A percentile compares a stretch with the other conserved stretches of the same genome.
Conservation (phyloP, 768 basidiomycete species). For the Ramaria rubella region DNA sequence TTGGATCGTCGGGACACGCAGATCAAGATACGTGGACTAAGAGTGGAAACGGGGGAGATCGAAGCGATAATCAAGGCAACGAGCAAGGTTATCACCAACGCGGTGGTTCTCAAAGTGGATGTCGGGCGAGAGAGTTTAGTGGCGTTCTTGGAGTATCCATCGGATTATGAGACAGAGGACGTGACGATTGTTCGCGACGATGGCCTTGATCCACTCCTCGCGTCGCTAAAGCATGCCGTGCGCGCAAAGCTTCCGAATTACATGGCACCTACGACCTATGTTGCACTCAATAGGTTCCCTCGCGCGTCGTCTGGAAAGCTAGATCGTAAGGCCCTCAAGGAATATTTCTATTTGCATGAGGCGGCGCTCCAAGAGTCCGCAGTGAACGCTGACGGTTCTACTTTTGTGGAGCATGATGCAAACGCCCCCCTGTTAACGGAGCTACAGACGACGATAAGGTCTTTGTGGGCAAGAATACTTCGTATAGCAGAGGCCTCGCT, state of each 20-base stretch:
- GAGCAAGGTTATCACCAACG: not conserved
- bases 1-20: not conserved
- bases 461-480: too few relatives aligned
- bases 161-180: not conserved
- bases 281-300: not conserved
- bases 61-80: not conserved
- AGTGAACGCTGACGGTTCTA: too few relatives aligned
- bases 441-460: too few relatives aligned
- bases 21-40: not conserved
- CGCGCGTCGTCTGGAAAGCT: not conserved
- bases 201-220: not conserved
- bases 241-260: not conserved
- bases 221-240: not conserved
- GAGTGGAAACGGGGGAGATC: too few relatives aligned
- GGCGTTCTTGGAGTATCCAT: too few relatives aligned
- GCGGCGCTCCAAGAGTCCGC: too few relatives aligned
- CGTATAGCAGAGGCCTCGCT: too few relatives aligned
- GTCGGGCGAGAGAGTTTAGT: too few relatives aligned
- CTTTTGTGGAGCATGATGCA: too few relatives aligned
- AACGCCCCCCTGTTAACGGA: too few relatives aligned
- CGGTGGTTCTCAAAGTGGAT: too few relatives aligned
- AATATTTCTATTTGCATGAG: too few relatives aligned
- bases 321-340: not conserved
- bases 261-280: not conserved
- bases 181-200: not conserved